Base-by-base conservation (phyloP, 768 basidiomycete genomes). In the Saitozyma podzolica region DNA sequence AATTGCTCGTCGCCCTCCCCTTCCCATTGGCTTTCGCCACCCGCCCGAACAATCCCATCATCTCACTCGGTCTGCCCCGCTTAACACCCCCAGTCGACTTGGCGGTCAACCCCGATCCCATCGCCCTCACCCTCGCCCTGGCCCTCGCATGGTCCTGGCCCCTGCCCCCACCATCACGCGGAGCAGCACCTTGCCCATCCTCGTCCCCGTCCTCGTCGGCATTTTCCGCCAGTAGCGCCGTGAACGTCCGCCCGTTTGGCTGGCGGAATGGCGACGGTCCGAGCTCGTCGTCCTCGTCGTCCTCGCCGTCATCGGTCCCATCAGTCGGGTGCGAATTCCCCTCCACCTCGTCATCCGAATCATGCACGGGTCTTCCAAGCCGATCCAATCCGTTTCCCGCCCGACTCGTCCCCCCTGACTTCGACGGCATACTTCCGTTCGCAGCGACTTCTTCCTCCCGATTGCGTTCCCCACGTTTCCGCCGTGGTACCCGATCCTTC, bases 181-280 rank as follows among this genome's bases (percentile, higher is more conserved):
- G 29, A 29, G 29, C 29, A 29, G 29, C 29, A 5, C 29, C 29
- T 29, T 29, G 29, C 29, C 29, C 29, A 29, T 37, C 50, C n/a
- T 43, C 20, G 8, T 40, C 17, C 41, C 17, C 45, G 10, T 29
- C 43, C 9, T 40, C 58, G 52, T 42, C 20, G 9, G 56, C 65
- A 20, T 43, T 20, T 37, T 68, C 64, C 4, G 54, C 62, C 45
- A 71, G 61, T 6, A 74, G 55, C 45, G 56, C 55, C 17, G 66
- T 65, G 42, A 70, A 75, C 3, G 47, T 52, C 55, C 61, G 29
- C n/a, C 47, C 17, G 29, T 37, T 54, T 29, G 41, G 54, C 50
- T 9, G 55, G n/a, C 39, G 52, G 53, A 55, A 59, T 9, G 74
- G 74, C n/a, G 70, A 66, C 7, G 68, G 70, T 52, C 74, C 74